A percentile compares a stretch with the other conserved stretches of the same genome.
These are phyloP conservation scores for Pyronema domesticum DNA, from an alignment of 495 filamentous ascomycete species.

Conservation along the genomic window DNA sequence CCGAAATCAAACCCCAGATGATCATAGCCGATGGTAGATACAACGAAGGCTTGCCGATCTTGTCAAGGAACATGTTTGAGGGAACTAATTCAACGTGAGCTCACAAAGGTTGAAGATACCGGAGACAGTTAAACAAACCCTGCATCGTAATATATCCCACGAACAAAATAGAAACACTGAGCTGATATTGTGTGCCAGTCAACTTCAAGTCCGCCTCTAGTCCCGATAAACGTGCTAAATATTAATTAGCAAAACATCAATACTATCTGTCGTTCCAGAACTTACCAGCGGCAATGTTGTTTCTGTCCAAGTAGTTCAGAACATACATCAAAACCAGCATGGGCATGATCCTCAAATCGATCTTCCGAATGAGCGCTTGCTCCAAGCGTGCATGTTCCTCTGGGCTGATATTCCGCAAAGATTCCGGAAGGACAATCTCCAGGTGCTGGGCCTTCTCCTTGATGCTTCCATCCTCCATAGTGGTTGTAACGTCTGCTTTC, in stretches of 20 bases:
- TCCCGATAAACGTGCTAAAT: slow-evolving; percentile 28
- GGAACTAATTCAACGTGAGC: slow-evolving; percentile 30
- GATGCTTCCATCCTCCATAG: no score
- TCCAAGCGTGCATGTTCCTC: slow-evolving; percentile 4
- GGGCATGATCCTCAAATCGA: slow-evolving; percentile 18
- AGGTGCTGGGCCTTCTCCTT: no score
- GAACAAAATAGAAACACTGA: slow-evolving; percentile 30
- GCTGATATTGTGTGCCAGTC: slow-evolving; percentile 32
- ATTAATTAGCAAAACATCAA: background rate
- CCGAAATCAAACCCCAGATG: slow-evolving; percentile 48
- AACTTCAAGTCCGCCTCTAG: slow-evolving; percentile 34
- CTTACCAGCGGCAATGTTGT: slow-evolving; percentile 31
- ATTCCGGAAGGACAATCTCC: background rate
- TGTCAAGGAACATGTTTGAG: slow-evolving; percentile 54
- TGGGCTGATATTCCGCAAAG: background rate
- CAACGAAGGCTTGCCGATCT: slow-evolving; percentile 40
- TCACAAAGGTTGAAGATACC: background rate
- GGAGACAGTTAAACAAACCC: slow-evolving; percentile 6
- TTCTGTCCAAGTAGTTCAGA: slow-evolving; percentile 64
- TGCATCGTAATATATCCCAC: slow-evolving; percentile 42
- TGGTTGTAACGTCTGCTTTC: no score
- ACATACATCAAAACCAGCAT: slow-evolving; percentile 40
- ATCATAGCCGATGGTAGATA: slow-evolving; percentile 55
- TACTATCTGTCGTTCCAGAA: background rate
- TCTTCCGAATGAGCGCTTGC: slow-evolving; percentile 10